phyloP scores from a whole-genome alignment of 192 early-diverging fungal species.

The Coemansia sp. region DNA sequence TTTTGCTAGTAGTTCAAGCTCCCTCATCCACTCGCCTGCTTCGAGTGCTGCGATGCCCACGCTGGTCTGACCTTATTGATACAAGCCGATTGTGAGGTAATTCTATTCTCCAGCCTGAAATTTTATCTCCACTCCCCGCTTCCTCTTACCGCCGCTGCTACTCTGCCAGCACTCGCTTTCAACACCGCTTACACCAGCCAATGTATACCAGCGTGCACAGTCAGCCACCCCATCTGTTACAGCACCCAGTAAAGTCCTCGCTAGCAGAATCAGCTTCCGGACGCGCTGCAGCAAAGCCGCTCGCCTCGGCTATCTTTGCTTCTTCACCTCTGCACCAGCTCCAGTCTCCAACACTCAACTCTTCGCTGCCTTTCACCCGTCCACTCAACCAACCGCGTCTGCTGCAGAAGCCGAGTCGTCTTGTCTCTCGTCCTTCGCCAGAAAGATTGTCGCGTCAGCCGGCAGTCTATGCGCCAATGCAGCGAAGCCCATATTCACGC shows the following conservation, averaged over 20 bases:
- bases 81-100: conserved; percentile 33
- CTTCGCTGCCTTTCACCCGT: conserved; percentile 22
- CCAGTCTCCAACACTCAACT: conserved; percentile 13
- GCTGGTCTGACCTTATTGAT: conserved; percentile 6
- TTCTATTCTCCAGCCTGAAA: conserved; percentile 15
- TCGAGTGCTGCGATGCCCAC: conserved; percentile 4
- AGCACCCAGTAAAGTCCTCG: conserved; percentile 41
- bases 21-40: not conserved
- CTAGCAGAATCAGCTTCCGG: conserved; percentile 30
- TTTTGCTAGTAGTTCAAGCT: not conserved
- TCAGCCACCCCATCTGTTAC: conserved; percentile 50
- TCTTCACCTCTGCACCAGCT: conserved; percentile 21
- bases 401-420: conserved; percentile 24
- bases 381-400: conserved; percentile 20
- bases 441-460: conserved; percentile 33
- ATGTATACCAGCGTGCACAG: conserved; percentile 53
- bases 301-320: conserved; percentile 27
- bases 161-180: not conserved
- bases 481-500: conserved; percentile 49
- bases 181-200: not conserved
- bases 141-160: not conserved
- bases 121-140: not conserved
- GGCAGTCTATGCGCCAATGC: conserved; percentile 45
- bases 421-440: conserved; percentile 26
- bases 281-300: conserved; percentile 31